Base-by-base conservation (phyloP, 371 early-diverging fungal genomes). In the Saksenaea vasiformis region DNA sequence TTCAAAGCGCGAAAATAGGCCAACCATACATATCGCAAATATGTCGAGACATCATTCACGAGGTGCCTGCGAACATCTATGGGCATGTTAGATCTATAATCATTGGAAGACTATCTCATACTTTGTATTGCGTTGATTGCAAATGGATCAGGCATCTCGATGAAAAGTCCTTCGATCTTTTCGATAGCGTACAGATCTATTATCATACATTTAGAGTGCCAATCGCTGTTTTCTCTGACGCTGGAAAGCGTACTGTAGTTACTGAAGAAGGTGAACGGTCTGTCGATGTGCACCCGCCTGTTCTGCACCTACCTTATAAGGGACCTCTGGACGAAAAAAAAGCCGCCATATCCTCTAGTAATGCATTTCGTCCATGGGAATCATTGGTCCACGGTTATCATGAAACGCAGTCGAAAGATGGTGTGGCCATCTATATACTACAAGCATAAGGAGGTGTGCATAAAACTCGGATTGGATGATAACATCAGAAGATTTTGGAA, bases 171-270 rank as follows among this genome's bases (percentile, higher is more conserved):
- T n/a, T n/a, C n/a, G n/a, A n/a, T n/a, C n/a, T n/a, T n/a, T n/a
- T n/a, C n/a, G n/a, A n/a, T n/a, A n/a, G n/a, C n/a, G n/a, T n/a
- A n/a, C n/a, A n/a, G n/a, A n/a, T n/a, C n/a, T n/a, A n/a, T n/a
- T n/a, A n/a, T n/a, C n/a, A 61, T 3, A 51, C 61, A 5, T 51
- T 53, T 15, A 11, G 22, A 11, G 15, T 5, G 9, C 61, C 61
- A 35, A 22, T 61, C 5, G 61, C 61, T 7, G 36, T 54, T 15
- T 61, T 55, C 41, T 55, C 44, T 1, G 44, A 43, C 17, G 44
- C 44, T 15, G 44, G 44, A 5, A 15, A 15, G 7, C 15, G 0
- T n/a, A 43, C 44, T 15, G 17, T 43, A 5, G 17, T n/a, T 0
- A n/a, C 15, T 0, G 44, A 43, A 15, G n/a, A n/a, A 1, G 44